phyloP scores from a whole-genome alignment of 306 rosid genomes.

The Parietaria judaica region DNA sequence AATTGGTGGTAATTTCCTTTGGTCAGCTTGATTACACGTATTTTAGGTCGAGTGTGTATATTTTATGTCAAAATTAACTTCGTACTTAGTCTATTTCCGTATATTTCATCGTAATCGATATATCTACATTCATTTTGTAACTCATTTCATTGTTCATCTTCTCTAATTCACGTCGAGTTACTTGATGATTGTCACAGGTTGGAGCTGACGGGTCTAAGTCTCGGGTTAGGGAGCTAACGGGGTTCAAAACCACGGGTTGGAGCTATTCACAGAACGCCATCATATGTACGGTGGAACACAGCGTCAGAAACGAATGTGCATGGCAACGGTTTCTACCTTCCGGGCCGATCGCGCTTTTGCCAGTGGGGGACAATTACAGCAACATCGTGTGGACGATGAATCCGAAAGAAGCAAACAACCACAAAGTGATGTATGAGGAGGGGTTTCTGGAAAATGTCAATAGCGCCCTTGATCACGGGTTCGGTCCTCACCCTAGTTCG shows the following conservation, averaged over 20 bases:
- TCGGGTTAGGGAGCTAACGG: slow-evolving; percentile 70
- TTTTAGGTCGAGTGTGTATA: background rate
- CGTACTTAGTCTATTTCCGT: too few relatives aligned
- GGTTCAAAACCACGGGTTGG: slow-evolving; percentile 87
- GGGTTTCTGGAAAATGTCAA: slow-evolving; percentile 58
- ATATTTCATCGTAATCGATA: too few relatives aligned
- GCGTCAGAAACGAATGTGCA: slow-evolving; percentile 53
- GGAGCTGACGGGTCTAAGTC: slow-evolving; percentile 97
- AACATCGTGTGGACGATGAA: slow-evolving; percentile 97
- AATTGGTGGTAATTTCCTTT: slow-evolving; percentile 69
- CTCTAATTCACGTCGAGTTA: slow-evolving; percentile 16
- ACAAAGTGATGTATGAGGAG: slow-evolving; percentile 45
- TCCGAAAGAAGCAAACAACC: slow-evolving; percentile 54
- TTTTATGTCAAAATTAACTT: too few relatives aligned
- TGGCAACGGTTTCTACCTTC: slow-evolving; percentile 94
- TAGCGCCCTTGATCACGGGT: slow-evolving; percentile 64
- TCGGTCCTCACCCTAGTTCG: slow-evolving; percentile 65
- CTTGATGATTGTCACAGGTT: slow-evolving; percentile 43
- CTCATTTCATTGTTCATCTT: slow-evolving; percentile 3
- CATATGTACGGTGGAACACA: slow-evolving; percentile 82
- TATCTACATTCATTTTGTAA: too few relatives aligned
- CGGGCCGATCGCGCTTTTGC: slow-evolving; percentile 88
- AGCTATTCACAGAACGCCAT: slow-evolving; percentile 86
- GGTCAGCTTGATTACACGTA: slow-evolving; percentile 13
- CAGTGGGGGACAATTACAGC: slow-evolving; percentile 74